Evolutionary conservation across 495 filamentous ascomycete genomes (phyloP), one percentile per base, ranked within the genome.

Genomic region (Friedmanniomyces endolithicus): DNA sequence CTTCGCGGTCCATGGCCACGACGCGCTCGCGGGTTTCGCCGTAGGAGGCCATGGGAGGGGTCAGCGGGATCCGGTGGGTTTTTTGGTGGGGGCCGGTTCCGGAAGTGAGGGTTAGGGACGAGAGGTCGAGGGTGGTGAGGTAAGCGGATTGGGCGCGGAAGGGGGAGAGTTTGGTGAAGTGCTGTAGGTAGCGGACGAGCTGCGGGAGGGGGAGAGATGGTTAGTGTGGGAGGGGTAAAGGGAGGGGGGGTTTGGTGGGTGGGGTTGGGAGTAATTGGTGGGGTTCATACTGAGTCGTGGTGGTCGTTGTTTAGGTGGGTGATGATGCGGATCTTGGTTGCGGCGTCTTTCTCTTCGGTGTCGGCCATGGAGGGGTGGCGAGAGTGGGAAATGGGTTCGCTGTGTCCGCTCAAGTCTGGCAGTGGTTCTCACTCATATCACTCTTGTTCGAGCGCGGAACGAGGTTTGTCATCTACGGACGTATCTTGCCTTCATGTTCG

Each of bases 301-400:
- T 90, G 87, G 72, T 88, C 82, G 37, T 71, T 72, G 72, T 90
- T 90, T 85, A 92, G 88, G 73, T 92, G 87, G 27, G 74, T 72
- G 64, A 85, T 76, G 63, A 87, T 84, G 65, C 83, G 81, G 37
- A 73, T 54, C 56, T 81, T 84, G 56, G 70, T 60, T 6, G 74
- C 71, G 16, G 62, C 68, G 11, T 76, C 73, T 61, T 67, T 56
- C 3, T 62, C 34, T 24, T 45, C 19, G 35, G 43, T 43, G 0
- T 64, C 56, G 11, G 64, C 60, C 65, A 70, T 67, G 16, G 6
- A 50, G 46, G 14, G n/a, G 3, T 47, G 27, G 27, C 27, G 27
- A 4, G 27, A 31, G 4, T 31, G 27, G 4, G 27, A 9, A 4
- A 4, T 9, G 3, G 19, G 4, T n/a, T 6, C 12, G 39, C 14